Percentiles rank a stretch among this genome's conserved stretches.
phyloP scores from a whole-genome alignment of 257 asterid genomes.

The Orobanche coerulescens region DNA sequence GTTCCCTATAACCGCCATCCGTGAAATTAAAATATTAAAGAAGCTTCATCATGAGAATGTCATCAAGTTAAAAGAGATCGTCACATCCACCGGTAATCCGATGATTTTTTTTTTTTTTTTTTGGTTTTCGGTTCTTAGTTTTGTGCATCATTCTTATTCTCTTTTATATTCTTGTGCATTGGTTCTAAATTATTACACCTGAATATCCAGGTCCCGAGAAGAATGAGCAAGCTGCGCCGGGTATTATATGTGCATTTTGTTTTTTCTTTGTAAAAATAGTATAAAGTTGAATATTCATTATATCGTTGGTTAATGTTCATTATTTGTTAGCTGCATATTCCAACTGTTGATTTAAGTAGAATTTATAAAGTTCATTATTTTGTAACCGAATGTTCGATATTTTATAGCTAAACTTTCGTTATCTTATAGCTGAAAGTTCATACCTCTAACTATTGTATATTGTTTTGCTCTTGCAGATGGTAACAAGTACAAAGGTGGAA shows the following conservation, averaged over 20 bases:
- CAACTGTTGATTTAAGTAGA: too few species aligned
- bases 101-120: neutral
- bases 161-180: neutral
- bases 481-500: conserved; percentile 78
- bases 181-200: conserved; percentile 15
- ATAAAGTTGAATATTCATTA: too few species aligned
- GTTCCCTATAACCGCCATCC: conserved; percentile 89
- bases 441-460: neutral
- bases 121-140: neutral
- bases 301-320: too few species aligned
- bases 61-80: conserved; percentile 77
- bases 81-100: conserved; percentile 65
- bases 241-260: conserved; percentile 22
- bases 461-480: conserved; percentile 51
- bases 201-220: conserved; percentile 65
- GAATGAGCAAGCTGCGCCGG: conserved; percentile 58
- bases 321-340: too few species aligned
- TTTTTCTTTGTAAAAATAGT: too few species aligned
- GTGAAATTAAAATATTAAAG: conserved; percentile 82
- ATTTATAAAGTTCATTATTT: too few species aligned
- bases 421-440: conserved; percentile 8
- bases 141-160: neutral
- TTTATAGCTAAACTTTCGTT: too few species aligned
- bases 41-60: conserved; percentile 88
- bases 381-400: too few species aligned